Evolutionary conservation across 2,329 filamentous ascomycete species (phyloP).

Genomic region (Nothophoma quercina): DNA sequence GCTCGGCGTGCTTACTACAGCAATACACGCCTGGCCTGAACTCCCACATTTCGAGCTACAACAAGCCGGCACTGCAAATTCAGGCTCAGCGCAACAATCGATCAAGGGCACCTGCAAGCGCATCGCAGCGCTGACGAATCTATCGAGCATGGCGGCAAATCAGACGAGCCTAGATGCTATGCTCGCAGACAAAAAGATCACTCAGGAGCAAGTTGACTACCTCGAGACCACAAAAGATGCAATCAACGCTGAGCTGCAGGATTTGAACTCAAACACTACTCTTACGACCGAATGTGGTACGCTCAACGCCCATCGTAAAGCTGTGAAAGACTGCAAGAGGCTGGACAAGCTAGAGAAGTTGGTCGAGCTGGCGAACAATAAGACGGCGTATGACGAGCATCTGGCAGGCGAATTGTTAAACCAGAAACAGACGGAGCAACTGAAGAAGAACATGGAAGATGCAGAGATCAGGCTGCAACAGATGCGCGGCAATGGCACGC

Average conservation of each 20-base stretch:
- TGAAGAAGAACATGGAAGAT: constrained; percentile 35
- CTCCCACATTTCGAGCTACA: constrained; percentile 14
- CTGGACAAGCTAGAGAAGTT: constrained; percentile 32
- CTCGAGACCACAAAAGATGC: constrained; percentile 32
- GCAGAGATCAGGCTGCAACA: constrained; percentile 34
- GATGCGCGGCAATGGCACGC: constrained; percentile 36
- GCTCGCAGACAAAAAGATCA: constrained; percentile 32
- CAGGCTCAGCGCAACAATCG: not conserved
- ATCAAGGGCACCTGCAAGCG: constrained; percentile 26
- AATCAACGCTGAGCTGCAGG: constrained; percentile 29
- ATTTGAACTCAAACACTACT: constrained; percentile 34
- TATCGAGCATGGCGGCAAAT: constrained; percentile 37
- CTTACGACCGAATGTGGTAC: constrained; percentile 32
- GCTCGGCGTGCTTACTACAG: not conserved
- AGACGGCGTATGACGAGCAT: constrained; percentile 24
- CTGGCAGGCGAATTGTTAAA: constrained; percentile 27
- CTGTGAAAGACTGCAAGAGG: constrained; percentile 28
- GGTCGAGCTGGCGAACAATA: constrained; percentile 31
- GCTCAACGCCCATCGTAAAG: constrained; percentile 31
- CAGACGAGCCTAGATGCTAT: constrained; percentile 34
- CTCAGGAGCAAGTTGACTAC: constrained; percentile 26
- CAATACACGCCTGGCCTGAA: constrained; percentile 2
- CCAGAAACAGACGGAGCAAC: constrained; percentile 31
- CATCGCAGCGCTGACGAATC: constrained; percentile 27
- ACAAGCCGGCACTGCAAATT: constrained; percentile 1